phyloP scores from a whole-genome alignment of 345 rosid species.

The Aethionema arabicum region DNA sequence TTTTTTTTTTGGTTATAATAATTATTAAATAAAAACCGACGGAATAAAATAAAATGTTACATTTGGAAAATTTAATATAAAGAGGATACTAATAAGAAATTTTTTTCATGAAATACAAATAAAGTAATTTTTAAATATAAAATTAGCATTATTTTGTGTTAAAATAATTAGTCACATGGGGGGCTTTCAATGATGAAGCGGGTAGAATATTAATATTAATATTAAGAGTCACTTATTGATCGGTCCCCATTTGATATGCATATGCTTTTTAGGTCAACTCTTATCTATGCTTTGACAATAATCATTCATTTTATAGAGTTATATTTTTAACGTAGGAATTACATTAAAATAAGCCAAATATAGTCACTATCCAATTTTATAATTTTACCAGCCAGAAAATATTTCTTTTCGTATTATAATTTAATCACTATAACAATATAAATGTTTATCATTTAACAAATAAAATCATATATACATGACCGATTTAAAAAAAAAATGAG shows the following conservation, averaged over 20 bases:
- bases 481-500: too few species aligned
- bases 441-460: too few species aligned
- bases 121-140: neutral
- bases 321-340: neutral
- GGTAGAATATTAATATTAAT: constrained; percentile 16
- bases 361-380: neutral
- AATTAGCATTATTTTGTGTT: neutral
- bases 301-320: neutral
- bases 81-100: neutral
- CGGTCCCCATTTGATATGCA: constrained; percentile 24
- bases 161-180: constrained; percentile 28
- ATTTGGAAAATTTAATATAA: neutral
- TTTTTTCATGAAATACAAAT: neutral
- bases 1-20: neutral
- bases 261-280: constrained; percentile 33
- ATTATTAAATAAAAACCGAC: neutral
- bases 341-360: neutral
- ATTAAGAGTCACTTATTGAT: constrained; percentile 24
- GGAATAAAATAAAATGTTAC: neutral
- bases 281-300: constrained; percentile 17
- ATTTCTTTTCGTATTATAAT: too few species aligned
- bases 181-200: constrained; percentile 29
- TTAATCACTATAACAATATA: too few species aligned
- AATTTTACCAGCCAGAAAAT: too few species aligned
- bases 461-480: too few species aligned